Evolutionary conservation across 2,329 filamentous ascomycete genomes (phyloP).

Genomic region (Colletotrichum sp.): DNA sequence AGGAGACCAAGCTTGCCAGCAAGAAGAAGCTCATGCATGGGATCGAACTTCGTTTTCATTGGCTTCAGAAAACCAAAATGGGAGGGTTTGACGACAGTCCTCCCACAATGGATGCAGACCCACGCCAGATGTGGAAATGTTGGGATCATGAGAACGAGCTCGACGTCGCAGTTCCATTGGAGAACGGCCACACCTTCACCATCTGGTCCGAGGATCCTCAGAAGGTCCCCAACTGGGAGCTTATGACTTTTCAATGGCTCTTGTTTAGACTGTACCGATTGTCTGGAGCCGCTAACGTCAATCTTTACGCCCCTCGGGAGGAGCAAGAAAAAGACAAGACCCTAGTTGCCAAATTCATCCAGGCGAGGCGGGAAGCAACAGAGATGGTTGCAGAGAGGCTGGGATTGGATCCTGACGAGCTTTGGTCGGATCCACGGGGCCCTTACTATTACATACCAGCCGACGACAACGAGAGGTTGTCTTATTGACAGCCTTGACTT

Average conservation of each 20-base stretch:
- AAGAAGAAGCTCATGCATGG: background rate
- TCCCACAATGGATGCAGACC: background rate
- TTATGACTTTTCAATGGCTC: background rate
- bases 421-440: background rate
- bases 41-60: background rate
- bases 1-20: fast-evolving
- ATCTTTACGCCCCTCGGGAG: background rate
- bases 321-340: background rate
- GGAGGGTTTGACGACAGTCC: background rate
- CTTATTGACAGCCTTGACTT: background rate
- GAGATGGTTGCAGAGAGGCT: background rate
- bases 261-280: fast-evolving
- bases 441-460: background rate
- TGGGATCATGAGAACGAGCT: background rate
- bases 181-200: background rate
- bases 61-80: background rate
- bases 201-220: background rate
- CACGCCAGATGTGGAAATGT: background rate
- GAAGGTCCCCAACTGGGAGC: background rate
- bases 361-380: background rate
- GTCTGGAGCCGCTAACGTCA: background rate
- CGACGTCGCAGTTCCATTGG: background rate
- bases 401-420: background rate
- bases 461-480: background rate
- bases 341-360: background rate